phyloP scores from a whole-genome alignment of 805 yeast species.

The Saccharomycopsis selenospora region DNA sequence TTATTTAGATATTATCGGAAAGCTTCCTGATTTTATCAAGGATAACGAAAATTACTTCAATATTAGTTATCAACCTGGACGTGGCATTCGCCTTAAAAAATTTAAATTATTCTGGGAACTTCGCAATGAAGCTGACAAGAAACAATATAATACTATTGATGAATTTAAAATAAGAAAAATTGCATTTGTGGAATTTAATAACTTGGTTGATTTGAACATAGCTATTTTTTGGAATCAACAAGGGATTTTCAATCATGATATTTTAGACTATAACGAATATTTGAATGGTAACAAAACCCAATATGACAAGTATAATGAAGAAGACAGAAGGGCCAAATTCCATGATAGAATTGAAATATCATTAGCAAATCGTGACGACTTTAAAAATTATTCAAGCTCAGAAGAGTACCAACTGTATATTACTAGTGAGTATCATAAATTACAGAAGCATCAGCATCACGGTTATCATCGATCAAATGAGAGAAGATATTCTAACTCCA shows the following conservation, averaged over 20 bases:
- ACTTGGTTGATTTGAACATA: conserved; percentile 38
- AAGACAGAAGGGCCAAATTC: background rate
- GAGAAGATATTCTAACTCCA: no score
- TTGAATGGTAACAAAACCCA: conserved; percentile 5
- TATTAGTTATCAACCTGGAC: conserved; percentile 22
- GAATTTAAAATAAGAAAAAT: conserved; percentile 38
- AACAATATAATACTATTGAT: background rate
- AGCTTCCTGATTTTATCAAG: conserved; percentile 37
- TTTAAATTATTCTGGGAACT: conserved; percentile 57
- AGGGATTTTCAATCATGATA: conserved; percentile 15
- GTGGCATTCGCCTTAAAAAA: conserved; percentile 51
- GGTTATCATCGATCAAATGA: no score
- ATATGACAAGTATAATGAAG: conserved; percentile 1
- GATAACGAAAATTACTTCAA: conserved; percentile 38
- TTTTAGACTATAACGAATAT: conserved; percentile 13
- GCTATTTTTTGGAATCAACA: conserved; percentile 19
- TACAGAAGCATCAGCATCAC: no score
- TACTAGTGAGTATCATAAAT: background rate
- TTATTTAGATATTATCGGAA: conserved; percentile 19
- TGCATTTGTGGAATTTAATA: conserved; percentile 54
- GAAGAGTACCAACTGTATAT: conserved; percentile 4
- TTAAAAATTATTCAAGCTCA: conserved; percentile 7
- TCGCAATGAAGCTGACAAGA: conserved; percentile 25
- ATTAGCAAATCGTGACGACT: conserved; percentile 19
- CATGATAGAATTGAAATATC: conserved; percentile 6